Evolutionary conservation across 2,329 filamentous ascomycete species (phyloP), one percentile per base, ranked within the genome.

Genomic region (Coniochaeta sp.): DNA sequence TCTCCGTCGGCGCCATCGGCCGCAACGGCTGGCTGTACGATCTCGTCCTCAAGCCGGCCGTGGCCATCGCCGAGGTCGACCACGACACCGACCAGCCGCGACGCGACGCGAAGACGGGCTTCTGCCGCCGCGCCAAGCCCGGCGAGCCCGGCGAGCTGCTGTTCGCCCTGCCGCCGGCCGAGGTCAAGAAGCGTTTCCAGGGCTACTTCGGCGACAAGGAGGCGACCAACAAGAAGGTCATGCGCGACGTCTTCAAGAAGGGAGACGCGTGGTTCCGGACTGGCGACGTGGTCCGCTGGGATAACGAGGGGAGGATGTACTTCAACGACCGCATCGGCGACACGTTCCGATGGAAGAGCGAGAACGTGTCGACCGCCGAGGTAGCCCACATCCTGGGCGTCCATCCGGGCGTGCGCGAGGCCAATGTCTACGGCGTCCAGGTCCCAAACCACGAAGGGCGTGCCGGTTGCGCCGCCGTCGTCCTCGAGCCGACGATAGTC

Each of bases 191-290:
- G 34, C 83, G 82, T 14, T 96, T 92, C 75, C 89, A 92, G 69
- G 92, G 92, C 1, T 96, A 96, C 74, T 91, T 88, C 72, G 85
- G 86, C 61, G 91, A 96, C 70, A 72, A 80, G 16, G 80, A 81
- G 34, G 90, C 91, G 0, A 90, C 88, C 0, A 76, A 85, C 42
- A 80, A 83, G 64, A 96, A 96, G 74, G 82, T 96, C 55, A 72
- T 95, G 62, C 83, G 88, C 4, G 78, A 89, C 66, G 89, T 95
- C 2, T 84, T 95, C 64, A 77, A 74, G 61, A 88, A 88, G 68
- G 91, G 89, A 16, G 92, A 96, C 68, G 87, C 85, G 0, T 96
- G 86, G 79, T 96, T 92, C 78, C 85, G 91, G 26, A 89, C 90
- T 0, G 92, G 92, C n/a, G 92, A 96, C 68, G 81, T 95, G 19